Conservation (phyloP, 2,329 filamentous ascomycete species). For the Chalaropsis ovoidea region DNA sequence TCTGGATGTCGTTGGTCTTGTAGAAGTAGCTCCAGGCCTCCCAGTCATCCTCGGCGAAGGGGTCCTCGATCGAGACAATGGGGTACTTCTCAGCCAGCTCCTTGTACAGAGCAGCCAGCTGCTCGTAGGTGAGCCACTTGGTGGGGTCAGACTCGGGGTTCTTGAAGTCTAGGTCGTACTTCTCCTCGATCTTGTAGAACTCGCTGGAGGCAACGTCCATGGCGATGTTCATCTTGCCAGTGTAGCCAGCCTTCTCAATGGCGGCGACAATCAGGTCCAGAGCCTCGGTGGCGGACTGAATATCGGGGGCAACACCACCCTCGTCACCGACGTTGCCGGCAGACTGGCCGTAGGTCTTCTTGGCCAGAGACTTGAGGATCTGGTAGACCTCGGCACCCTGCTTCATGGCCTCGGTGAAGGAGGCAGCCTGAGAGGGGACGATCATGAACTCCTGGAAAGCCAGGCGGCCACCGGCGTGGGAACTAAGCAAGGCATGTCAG, state of each 20-base stretch:
- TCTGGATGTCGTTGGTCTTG: conserved; percentile 97
- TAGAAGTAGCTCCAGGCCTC: conserved; percentile 99
- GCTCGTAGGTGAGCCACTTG: conserved; percentile 99
- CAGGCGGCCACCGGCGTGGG: conserved; percentile 91
- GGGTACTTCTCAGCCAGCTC: conserved; percentile 87
- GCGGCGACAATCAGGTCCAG: conserved; percentile 90
- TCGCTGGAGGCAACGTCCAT: conserved; percentile 99
- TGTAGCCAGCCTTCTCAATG: conserved; percentile 92
- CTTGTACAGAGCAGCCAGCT: conserved; percentile 88
- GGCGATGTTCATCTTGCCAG: conserved; percentile 91
- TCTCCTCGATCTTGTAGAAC: conserved; percentile 95
- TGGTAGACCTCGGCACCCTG: conserved; percentile 98
- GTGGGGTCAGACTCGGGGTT: conserved; percentile 90
- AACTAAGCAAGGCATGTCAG: conserved; percentile 42
- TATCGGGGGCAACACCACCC: conserved; percentile 98
- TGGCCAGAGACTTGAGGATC: conserved; percentile 88
- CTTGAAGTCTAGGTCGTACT: conserved; percentile 99
- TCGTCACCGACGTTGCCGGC: conserved; percentile 98
- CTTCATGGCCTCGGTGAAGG: conserved; percentile 92
- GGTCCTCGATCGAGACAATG: conserved; percentile 97
- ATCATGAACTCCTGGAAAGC: conserved; percentile 98
- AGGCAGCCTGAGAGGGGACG: conserved; percentile 71
- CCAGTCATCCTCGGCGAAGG: conserved; percentile 99
- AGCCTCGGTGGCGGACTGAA: conserved; percentile 92
- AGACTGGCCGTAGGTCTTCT: conserved; percentile 99